Base-by-base conservation (phyloP, 768 basidiomycete genomes). In the Naganishia kalamii region DNA sequence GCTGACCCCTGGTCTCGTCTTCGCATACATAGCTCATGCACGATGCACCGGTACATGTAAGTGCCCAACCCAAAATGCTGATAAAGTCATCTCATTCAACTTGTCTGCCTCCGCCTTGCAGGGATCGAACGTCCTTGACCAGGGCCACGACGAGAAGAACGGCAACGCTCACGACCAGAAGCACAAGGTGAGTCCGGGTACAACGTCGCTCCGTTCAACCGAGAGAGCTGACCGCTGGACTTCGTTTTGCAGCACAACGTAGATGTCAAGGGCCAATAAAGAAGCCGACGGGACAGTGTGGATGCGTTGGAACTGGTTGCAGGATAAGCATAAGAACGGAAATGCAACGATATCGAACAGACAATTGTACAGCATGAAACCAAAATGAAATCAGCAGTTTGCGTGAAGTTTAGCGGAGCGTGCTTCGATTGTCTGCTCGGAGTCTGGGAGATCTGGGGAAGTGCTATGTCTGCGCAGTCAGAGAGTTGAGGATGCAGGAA, bases 21-120 rank as follows among this genome's bases (percentile, higher is more conserved):
- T 3, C 19, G 17, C 15, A 11, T 19, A 21, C 8, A 15, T 15
- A 52, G 62, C 50, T 51, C 49, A 51, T 63, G 62, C 49, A 63
- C 21, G 62, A 63, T 21, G 62, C 62, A 35, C 62, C 62, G 6
- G 62, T 52, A 8, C 62, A 63, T 27, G 62, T 63, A 52, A 50
- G 60, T 32, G 30, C 23, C 5, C 8, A 21, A 12, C 8, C 23
- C 37, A 8, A 1, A 12, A 29, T 23, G 15, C 32, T n/a, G 27
- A 4, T 6, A 29, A 21, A 32, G 19, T 11, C 5, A 27, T n/a
- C 3, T 27, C 21, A 15, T n/a, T 12, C 19, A 47, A 12, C 41
- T 19, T 3, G 2, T 15, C 17, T 21, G 25, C 11, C 17, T 33
- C 29, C 47, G 27, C 3, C 29, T 57, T 21, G 19, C 30, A 65